Base-by-base conservation (phyloP, 2,329 filamentous ascomycete genomes). In the Aspergillus pseudonomiae region DNA sequence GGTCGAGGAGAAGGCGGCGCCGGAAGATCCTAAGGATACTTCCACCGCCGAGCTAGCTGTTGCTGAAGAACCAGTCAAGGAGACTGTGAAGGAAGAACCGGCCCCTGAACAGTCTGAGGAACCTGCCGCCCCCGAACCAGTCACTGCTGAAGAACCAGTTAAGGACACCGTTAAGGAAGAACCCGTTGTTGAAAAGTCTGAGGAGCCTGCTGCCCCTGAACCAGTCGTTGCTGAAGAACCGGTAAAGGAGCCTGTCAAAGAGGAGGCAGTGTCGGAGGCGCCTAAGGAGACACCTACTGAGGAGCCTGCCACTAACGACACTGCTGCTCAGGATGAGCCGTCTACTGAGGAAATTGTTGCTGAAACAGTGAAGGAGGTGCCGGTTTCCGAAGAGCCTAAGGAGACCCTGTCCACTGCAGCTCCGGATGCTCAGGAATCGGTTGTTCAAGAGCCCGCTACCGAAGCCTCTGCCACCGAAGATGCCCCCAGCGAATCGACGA, bases 71-170 rank as follows among this genome's bases (percentile, higher is more conserved):
- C 34, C 4, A 6, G 34, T 16, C 6, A 36, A 36, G 34, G 34
- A 36, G 12, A 36, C 59, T 6, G 43, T n/a, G 24, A 63, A 36
- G 58, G 67, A 60, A 26, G 61, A 62, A 30, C 14, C 45, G 30
- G 45, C 54, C 36, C 54, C 59, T 2, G 65, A 69, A 41, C 57
- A 66, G 59, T 34, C 63, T 6, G 43, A 70, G 43, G 59, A 65
- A 59, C 45, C 62, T 14, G 43, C 61, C 10, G 56, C 59, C 16
- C 63, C 65, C 12, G 50, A 65, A 26, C 30, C 61, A 5, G 52
- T 58, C 14, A 36, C 61, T 19, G 59, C 57, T 19, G 66, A 68
- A 19, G 53, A 67, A 26, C 26, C 54, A 41, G 43, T 39, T 4
- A 54, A 39, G 11, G 57, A 68, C 26, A 24, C 58, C 39, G 48